These are phyloP conservation scores for Boletus eberwhitei DNA, from an alignment of 768 basidiomycete genomes.

Conservation along the genomic window DNA sequence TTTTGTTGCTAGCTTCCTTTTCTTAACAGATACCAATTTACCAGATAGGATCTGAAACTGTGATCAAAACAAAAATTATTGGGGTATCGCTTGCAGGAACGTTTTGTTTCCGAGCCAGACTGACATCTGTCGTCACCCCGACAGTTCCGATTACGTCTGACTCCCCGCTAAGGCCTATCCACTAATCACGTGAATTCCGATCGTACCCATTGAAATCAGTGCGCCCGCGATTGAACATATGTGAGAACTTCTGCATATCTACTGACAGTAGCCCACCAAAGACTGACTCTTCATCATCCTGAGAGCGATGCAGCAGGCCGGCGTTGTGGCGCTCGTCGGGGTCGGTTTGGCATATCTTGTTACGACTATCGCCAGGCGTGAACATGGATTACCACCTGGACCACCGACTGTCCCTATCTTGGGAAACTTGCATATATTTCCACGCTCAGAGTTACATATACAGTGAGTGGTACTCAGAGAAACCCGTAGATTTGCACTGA, in stretches of 20 bases:
- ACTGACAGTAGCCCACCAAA: neutral
- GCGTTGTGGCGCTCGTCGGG: neutral
- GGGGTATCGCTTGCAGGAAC: neutral
- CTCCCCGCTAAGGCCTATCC: too few relatives aligned
- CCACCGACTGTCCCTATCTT: conserved; percentile 2
- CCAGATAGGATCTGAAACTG: neutral
- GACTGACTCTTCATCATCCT: neutral
- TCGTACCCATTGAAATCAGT: too few relatives aligned
- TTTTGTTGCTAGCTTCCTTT: neutral
- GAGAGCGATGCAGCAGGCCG: neutral
- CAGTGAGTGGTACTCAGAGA: neutral
- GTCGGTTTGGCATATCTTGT: neutral
- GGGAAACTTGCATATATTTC: conserved; percentile 3
- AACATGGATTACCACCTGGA: neutral
- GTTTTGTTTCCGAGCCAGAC: neutral
- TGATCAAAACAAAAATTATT: too few relatives aligned
- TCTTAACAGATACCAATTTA: neutral
- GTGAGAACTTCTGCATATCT: neutral
- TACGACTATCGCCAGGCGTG: neutral
- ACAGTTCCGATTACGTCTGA: too few relatives aligned
- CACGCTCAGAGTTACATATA: neutral
- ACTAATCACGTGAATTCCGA: neutral
- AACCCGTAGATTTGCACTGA: neutral
- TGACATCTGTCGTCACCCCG: too few relatives aligned
- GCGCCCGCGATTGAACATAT: too few relatives aligned